Conservation (phyloP, 352 stramenopile species). For the Pythium oligandrum region DNA sequence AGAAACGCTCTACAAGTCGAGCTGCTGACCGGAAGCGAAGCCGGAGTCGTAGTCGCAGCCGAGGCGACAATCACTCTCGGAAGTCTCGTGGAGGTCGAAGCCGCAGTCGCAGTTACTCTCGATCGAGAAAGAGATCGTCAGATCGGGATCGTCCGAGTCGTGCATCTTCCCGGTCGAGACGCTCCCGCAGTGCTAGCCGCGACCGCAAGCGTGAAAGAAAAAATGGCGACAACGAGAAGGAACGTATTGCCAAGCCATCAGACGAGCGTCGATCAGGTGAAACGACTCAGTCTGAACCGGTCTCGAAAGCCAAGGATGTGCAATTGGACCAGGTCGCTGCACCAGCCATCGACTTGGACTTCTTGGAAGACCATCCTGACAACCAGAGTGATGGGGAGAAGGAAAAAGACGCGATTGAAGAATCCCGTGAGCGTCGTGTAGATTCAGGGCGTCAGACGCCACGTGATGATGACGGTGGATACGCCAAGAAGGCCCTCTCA, state of each 20-base stretch:
- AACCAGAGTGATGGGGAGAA: slow-evolving; percentile 43
- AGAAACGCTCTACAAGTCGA: slow-evolving; percentile 15
- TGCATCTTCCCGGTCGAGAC: slow-evolving; percentile 14
- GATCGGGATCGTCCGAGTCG: slow-evolving; percentile 26
- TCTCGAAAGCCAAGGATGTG: slow-evolving; percentile 51
- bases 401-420: slow-evolving; percentile 13
- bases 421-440: too few relatives aligned
- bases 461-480: slow-evolving; percentile 17
- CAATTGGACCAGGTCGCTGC: slow-evolving; percentile 75
- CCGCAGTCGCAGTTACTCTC: slow-evolving; percentile 47
- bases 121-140: slow-evolving; percentile 31
- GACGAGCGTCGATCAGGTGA: slow-evolving; percentile 16
- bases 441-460: slow-evolving; percentile 8
- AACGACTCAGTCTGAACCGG: slow-evolving; percentile 24
- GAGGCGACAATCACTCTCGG: slow-evolving; percentile 13
- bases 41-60: slow-evolving; percentile 18
- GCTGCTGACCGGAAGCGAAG: slow-evolving; percentile 29
- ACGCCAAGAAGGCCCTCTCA: slow-evolving; percentile 25
- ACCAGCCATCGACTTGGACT: slow-evolving; percentile 82
- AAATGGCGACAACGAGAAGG: slow-evolving; percentile 20
- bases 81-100: slow-evolving; percentile 37
- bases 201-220: slow-evolving; percentile 22
- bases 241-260: slow-evolving; percentile 6
- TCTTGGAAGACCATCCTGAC: slow-evolving; percentile 55
- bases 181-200: slow-evolving; percentile 44